Conservation (phyloP, 106 monocot species). For the Dendrobium chrysotoxum region DNA sequence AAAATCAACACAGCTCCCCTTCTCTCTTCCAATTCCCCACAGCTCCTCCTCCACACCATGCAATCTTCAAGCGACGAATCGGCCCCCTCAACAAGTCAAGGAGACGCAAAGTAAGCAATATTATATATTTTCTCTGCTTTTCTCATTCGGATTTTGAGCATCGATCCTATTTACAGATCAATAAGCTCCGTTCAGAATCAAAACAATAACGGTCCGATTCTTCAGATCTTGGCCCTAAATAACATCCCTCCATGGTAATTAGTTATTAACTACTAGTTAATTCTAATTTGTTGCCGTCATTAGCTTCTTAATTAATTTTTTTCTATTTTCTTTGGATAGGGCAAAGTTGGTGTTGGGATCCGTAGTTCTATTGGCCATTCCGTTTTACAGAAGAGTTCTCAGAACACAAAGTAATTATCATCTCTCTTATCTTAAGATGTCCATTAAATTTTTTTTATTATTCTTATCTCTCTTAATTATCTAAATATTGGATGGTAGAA, state of each 20-base stretch:
- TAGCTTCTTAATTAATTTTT: not conserved
- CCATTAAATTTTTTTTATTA: not conserved
- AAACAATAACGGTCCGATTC: not conserved
- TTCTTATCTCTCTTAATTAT: not conserved
- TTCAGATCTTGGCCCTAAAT: not conserved
- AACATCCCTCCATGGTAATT: conserved; percentile 4
- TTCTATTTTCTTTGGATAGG: not conserved
- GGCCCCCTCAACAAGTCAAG: not conserved
- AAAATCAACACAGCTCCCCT: not conserved
- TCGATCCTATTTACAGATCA: too few species aligned
- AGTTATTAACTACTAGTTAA: too few species aligned
- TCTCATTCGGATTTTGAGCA: too few species aligned
- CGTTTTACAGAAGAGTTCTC: not conserved
- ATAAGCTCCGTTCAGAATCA: not conserved
- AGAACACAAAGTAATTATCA: not conserved
- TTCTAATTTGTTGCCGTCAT: not conserved
- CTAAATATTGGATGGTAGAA: not conserved
- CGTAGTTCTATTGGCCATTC: conserved; percentile 2
- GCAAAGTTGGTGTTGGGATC: conserved; percentile 7
- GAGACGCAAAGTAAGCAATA: not conserved
- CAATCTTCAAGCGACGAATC: not conserved
- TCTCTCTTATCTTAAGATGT: not conserved
- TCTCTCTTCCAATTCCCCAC: not conserved
- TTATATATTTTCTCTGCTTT: too few species aligned
- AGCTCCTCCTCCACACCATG: not conserved